phyloP scores from a whole-genome alignment of 1,139 yeast species.

The Lodderomyces metapsilosis region DNA sequence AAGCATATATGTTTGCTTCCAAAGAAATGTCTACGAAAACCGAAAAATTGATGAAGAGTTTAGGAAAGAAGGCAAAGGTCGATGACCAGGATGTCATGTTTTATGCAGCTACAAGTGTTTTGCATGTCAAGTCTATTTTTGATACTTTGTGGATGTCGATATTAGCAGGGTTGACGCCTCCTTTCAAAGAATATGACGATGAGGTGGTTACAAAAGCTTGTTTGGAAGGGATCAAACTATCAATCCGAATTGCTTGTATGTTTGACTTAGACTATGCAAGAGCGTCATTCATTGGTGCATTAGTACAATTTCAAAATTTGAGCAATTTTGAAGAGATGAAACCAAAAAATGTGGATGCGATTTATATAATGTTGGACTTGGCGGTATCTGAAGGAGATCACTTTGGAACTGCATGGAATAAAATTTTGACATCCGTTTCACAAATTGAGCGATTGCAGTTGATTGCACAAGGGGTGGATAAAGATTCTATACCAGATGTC shows the following conservation, averaged over 20 bases:
- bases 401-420: constrained; percentile 76
- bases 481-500: constrained; percentile 83
- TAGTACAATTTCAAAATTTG: constrained; percentile 82
- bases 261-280: constrained; percentile 85
- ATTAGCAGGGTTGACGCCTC: constrained; percentile 90
- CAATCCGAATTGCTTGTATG: constrained; percentile 80
- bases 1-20: constrained; percentile 90
- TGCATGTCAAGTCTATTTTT: constrained; percentile 90
- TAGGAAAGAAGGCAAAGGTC: constrained; percentile 49
- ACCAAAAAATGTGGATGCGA: constrained; percentile 78
- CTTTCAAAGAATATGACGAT: constrained; percentile 87
- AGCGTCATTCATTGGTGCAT: constrained; percentile 84
- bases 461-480: constrained; percentile 85
- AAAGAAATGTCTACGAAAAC: constrained; percentile 89
- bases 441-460: constrained; percentile 89
- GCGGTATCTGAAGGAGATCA: constrained; percentile 78
- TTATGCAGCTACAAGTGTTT: constrained; percentile 69
- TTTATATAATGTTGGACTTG: constrained; percentile 68
- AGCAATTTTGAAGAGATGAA: constrained; percentile 78
- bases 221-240: constrained; percentile 79
- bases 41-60: constrained; percentile 73
- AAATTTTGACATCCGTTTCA: constrained; percentile 75
- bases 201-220: constrained; percentile 68
- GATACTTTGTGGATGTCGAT: constrained; percentile 97
- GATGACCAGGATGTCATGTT: constrained; percentile 31